Evolutionary conservation across 2,329 filamentous ascomycete species (phyloP).

Genomic region (Ascochyta rabiei): DNA sequence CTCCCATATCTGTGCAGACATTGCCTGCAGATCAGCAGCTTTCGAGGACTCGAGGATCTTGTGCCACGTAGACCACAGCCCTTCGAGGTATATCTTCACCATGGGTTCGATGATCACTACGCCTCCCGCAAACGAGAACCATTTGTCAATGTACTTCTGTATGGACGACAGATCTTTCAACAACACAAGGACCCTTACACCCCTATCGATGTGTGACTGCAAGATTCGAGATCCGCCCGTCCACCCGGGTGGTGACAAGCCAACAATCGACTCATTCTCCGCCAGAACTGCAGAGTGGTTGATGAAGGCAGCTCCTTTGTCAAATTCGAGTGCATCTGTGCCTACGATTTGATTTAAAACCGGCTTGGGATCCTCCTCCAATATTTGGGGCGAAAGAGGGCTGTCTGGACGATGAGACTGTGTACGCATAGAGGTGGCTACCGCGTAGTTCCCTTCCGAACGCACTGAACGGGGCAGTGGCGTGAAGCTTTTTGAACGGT

Average conservation of each 20-base stretch:
- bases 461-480: not conserved
- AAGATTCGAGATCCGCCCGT: conserved; percentile 13
- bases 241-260: conserved; percentile 23
- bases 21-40: conserved; percentile 37
- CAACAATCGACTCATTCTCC: conserved; percentile 37
- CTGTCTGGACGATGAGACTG: no score
- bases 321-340: conserved; percentile 16
- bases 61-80: conserved; percentile 37
- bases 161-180: conserved; percentile 35
- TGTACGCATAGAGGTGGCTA: not conserved
- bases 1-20: conserved; percentile 52
- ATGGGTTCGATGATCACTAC: conserved; percentile 46
- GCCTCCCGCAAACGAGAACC: conserved; percentile 39
- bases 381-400: no score
- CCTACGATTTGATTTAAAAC: not conserved
- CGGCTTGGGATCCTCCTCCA: no score
- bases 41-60: conserved; percentile 33
- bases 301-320: conserved; percentile 27
- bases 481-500: not conserved
- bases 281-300: conserved; percentile 36
- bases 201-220: conserved; percentile 34
- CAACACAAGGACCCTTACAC: conserved; percentile 33
- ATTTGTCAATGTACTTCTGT: conserved; percentile 41
- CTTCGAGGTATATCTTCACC: conserved; percentile 36
- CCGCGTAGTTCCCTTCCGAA: not conserved